These are phyloP conservation scores for Zalerion maritima DNA, from an alignment of 495 filamentous ascomycete species.

Conservation along the genomic window DNA sequence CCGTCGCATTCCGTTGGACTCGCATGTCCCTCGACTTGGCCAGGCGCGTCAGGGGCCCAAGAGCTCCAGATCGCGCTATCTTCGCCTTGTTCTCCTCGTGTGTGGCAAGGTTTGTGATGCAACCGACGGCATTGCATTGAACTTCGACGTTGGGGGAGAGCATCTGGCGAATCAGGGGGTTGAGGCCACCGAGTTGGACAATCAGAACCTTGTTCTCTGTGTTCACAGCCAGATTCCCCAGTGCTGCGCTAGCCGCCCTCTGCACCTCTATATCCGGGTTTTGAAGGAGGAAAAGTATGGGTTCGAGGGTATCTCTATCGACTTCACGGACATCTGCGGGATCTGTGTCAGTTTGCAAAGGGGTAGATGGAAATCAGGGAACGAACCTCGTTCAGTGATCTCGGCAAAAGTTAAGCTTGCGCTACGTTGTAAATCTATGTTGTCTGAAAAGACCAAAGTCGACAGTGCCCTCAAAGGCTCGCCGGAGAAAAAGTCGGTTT, in stretches of 20 bases:
- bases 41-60: constrained; percentile 76
- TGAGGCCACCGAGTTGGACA: constrained; percentile 77
- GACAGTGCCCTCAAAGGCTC: constrained; percentile 90
- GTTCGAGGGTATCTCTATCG: constrained; percentile 84
- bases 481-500: constrained; percentile 96
- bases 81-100: constrained; percentile 99
- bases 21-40: constrained; percentile 98
- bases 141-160: constrained; percentile 98
- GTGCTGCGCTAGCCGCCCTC: constrained; percentile 85
- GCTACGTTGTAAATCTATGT: constrained; percentile 94
- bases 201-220: constrained; percentile 96
- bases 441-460: constrained; percentile 94
- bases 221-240: constrained; percentile 94
- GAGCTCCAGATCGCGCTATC: constrained; percentile 86
- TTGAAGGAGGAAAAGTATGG: constrained; percentile 88
- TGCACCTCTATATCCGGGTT: constrained; percentile 95
- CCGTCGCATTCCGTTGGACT: constrained; percentile 93
- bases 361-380: background rate
- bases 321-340: constrained; percentile 94
- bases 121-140: constrained; percentile 96
- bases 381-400: constrained; percentile 92
- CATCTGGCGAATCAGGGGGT: constrained; percentile 94
- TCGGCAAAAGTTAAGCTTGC: constrained; percentile 97
- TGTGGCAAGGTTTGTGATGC: constrained; percentile 94
- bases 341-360: constrained; percentile 3